These are phyloP conservation scores for Symbiodinium natans DNA, from an alignment of 73 alveolate genomes.

Conservation along the genomic window DNA sequence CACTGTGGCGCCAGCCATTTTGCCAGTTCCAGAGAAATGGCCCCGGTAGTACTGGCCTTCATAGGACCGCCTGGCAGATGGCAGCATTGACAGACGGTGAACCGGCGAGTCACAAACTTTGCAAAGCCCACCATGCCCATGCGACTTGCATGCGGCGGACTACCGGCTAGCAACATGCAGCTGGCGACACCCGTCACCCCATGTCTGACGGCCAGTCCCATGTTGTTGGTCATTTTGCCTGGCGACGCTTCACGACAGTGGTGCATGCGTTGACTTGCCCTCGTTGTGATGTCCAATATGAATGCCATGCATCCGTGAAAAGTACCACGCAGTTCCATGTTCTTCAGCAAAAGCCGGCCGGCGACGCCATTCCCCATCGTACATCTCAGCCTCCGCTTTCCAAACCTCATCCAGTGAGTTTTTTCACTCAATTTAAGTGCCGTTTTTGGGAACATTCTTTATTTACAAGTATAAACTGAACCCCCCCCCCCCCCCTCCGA, in stretches of 20 bases:
- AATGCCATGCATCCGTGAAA: neutral
- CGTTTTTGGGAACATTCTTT: too few species aligned
- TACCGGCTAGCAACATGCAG: neutral
- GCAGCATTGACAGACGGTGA: too few species aligned
- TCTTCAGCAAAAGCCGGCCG: neutral
- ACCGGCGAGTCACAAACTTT: neutral
- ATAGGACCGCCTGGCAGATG: constrained; percentile 24
- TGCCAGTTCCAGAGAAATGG: constrained; percentile 70
- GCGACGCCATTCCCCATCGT: constrained; percentile 78
- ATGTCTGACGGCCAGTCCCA: constrained; percentile 38
- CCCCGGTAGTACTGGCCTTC: constrained; percentile 60
- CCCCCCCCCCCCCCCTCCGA: neutral
- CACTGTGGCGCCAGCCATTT: constrained; percentile 29
- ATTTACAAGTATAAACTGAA: neutral
- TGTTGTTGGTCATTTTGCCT: constrained; percentile 77
- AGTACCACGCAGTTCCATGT: neutral
- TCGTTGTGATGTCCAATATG: neutral
- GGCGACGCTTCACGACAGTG: neutral
- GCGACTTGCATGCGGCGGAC: neutral
- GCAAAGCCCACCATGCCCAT: neutral
- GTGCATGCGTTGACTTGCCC: neutral
- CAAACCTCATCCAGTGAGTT: too few species aligned
- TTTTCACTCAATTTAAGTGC: neutral
- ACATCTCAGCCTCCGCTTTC: constrained; percentile 19
- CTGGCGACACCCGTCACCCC: constrained; percentile 58